Evolutionary conservation across 768 basidiomycete species (phyloP).

Genomic region (Galerina sulciceps): DNA sequence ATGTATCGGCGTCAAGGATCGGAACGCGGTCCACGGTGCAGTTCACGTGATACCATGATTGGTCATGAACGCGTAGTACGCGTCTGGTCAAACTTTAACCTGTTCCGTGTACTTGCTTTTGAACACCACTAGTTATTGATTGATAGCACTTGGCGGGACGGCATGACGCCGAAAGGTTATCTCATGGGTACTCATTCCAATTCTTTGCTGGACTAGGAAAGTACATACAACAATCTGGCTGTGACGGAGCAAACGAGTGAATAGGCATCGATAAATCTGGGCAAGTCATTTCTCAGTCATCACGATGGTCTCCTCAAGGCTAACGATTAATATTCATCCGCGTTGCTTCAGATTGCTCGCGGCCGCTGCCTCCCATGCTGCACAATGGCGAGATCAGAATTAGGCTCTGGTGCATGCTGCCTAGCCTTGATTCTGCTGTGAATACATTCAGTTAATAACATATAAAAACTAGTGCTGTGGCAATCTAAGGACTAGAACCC

Average conservation of each 20-base stretch:
- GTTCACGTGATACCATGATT: conserved; percentile 12
- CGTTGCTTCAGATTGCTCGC: conserved; percentile 15
- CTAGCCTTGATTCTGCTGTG: not conserved
- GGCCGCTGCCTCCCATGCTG: conserved; percentile 4
- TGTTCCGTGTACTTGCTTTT: conserved; percentile 3
- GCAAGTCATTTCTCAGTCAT: not conserved
- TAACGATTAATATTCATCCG: conserved; percentile 13
- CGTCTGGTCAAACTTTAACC: not conserved
- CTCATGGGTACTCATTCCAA: no score
- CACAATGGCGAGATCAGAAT: conserved; percentile 9
- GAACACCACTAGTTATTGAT: not conserved
- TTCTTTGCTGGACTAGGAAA: not conserved
- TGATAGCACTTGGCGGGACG: not conserved
- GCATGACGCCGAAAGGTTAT: no score
- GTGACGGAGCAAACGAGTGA: not conserved
- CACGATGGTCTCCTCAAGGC: conserved; percentile 11
- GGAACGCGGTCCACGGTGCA: conserved; percentile 10
- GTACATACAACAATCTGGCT: not conserved
- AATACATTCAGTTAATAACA: not conserved
- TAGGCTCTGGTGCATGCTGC: conserved; percentile 14
- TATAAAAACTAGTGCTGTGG: conserved; percentile 12
- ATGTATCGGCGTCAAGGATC: conserved; percentile 1
- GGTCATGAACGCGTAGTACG: conserved; percentile 12
- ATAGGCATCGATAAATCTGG: not conserved
- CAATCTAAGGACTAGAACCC: conserved; percentile 14